phyloP scores from a whole-genome alignment of 2,329 filamentous ascomycete genomes.

The Colletotrichum limetticola region DNA sequence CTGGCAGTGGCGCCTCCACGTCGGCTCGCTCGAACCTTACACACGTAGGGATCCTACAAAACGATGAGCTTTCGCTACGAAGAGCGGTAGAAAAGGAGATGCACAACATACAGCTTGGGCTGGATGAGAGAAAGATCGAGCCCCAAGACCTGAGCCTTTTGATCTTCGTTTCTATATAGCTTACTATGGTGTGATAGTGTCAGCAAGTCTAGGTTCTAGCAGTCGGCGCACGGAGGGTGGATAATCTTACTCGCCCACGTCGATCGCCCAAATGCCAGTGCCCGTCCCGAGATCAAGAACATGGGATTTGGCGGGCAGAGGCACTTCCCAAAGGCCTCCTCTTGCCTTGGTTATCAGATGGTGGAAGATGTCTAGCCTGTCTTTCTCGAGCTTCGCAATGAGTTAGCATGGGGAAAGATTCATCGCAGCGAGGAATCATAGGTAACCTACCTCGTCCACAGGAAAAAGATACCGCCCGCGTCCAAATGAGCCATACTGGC shows the following conservation, averaged over 20 bases:
- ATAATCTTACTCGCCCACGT: slow-evolving; percentile 77
- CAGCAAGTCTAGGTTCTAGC: slow-evolving; percentile 50
- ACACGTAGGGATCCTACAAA: slow-evolving; percentile 74
- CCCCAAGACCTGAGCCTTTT: slow-evolving; percentile 45
- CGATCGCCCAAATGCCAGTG: slow-evolving; percentile 91
- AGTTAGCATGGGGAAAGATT: neutral
- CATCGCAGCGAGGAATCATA: neutral
- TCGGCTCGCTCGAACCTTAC: slow-evolving; percentile 78
- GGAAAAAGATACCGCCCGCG: slow-evolving; percentile 80
- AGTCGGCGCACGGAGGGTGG: neutral
- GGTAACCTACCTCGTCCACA: slow-evolving; percentile 74
- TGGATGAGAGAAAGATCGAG: slow-evolving; percentile 54
- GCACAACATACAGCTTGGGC: slow-evolving; percentile 53
- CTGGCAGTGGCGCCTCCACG: slow-evolving; percentile 78
- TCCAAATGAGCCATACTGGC: slow-evolving; percentile 75
- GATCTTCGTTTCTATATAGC: slow-evolving; percentile 24
- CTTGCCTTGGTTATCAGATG: slow-evolving; percentile 77
- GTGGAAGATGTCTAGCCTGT: slow-evolving; percentile 85
- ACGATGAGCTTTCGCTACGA: slow-evolving; percentile 23
- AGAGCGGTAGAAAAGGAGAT: neutral
- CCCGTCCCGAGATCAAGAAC: slow-evolving; percentile 82
- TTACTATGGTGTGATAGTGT: neutral
- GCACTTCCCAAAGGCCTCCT: slow-evolving; percentile 47
- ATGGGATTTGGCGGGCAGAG: slow-evolving; percentile 41
- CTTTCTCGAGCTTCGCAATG: slow-evolving; percentile 70